phyloP scores from a whole-genome alignment of 176 grass and related monocot species.

The Oryza meyeriana region DNA sequence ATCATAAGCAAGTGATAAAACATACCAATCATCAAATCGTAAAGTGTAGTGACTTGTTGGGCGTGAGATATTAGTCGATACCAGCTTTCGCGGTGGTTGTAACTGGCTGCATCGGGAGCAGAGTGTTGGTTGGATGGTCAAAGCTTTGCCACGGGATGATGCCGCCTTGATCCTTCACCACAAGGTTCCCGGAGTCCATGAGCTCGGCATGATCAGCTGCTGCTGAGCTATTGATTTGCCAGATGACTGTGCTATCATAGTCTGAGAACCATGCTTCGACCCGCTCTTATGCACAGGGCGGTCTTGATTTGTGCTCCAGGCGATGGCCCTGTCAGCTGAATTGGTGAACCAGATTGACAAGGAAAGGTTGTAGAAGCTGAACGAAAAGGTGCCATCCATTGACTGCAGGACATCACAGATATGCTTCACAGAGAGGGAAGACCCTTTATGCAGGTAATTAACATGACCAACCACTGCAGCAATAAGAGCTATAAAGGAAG shows the following conservation, averaged over 20 bases:
- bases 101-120: constrained; percentile 29
- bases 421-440: too few relatives aligned
- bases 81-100: constrained; percentile 19
- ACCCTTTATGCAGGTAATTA: too few relatives aligned
- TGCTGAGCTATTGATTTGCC: background rate
- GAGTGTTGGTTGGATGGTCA: constrained; percentile 30
- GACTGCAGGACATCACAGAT: too few relatives aligned
- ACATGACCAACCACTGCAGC: too few relatives aligned
- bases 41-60: constrained; percentile 36
- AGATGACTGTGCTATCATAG: constrained; percentile 12
- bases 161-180: background rate
- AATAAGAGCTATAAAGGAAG: too few relatives aligned
- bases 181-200: constrained; percentile 24
- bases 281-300: background rate
- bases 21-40: constrained; percentile 7
- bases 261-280: constrained; percentile 34
- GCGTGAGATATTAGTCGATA: constrained; percentile 25
- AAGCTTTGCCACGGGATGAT: constrained; percentile 38
- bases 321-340: constrained; percentile 20
- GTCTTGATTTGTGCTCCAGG: constrained; percentile 30
- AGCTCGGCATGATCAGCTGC: constrained; percentile 25
- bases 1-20: constrained; percentile 29
- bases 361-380: constrained; percentile 42
- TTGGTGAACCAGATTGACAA: constrained; percentile 46
- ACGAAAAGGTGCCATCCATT: constrained; percentile 22